Base-by-base conservation (phyloP, 176 grass and related monocot genomes). In the Dendrocalamus sinicus region DNA sequence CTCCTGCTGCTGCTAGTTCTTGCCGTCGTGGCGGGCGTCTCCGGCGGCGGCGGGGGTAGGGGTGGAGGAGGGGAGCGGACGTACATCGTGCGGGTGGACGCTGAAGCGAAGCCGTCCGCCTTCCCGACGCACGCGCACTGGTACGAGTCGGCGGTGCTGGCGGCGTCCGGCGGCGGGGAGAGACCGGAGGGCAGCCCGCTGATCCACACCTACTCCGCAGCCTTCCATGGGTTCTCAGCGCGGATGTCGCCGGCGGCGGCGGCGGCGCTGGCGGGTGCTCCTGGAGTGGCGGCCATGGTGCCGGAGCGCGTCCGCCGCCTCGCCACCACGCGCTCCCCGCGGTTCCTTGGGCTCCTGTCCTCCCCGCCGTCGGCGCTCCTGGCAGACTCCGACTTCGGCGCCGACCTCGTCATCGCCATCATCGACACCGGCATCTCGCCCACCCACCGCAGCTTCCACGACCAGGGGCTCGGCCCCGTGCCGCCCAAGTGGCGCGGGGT, bases 71-170 rank as follows among this genome's bases (percentile, higher is more conserved):
- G 16, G 15, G 86, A 86, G 83, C 81, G 58, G 77, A 98, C 96
- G 24, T 98, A 94, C 93, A 98, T 98, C 77, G 94, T 98, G 62
- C 88, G 93, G 12, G 84, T 94, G 39, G 96, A 98, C 67, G 89
- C 87, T 3, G 93, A 98, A 35, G 96, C 96, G 55, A 98, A 98
- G 88, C 95, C 95, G 26, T 93, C 93, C 17, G 85, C 85, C 22
- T 98, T 88, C 74, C 93, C 93, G 66, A 98, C 95, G 32, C 95
- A 98, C 88, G 82, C 83, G 70, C 95, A 98, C 88, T 98, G 93
- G 95, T 98, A 98, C 73, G 91, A 98, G 84, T 87, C 93, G 57
- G 81, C 81, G 30, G 70, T 98, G 63, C 57, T 89, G 51, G 46
- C 86, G 41, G 89, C 92, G 55, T 76, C 90, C 15, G 87, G 86